A percentile compares a stretch with the other conserved stretches of the same genome.
Evolutionary conservation across 179 eudicot genomes (phyloP).

Genomic region (Silene vulgaris): DNA sequence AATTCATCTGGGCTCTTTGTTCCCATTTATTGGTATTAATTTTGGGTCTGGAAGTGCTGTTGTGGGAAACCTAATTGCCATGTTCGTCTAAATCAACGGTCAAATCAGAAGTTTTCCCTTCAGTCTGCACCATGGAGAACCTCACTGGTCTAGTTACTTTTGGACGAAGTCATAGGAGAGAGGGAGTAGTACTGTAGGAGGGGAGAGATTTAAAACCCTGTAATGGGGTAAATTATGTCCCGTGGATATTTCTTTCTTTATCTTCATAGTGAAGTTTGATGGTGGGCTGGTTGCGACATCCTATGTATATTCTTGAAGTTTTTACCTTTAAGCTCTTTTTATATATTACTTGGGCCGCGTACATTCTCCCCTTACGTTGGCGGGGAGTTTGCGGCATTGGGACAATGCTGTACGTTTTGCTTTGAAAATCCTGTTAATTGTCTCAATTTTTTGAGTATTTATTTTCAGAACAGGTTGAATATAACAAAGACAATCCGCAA

Average conservation of each 20-base stretch:
- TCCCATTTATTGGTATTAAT: background rate
- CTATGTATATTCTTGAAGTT: background rate
- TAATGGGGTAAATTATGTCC: background rate
- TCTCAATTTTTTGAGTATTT: conserved; percentile 28
- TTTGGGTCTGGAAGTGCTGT: background rate
- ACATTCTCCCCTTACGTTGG: too few species aligned
- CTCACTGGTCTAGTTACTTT: too few species aligned
- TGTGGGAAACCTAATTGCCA: background rate
- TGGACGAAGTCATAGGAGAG: too few species aligned
- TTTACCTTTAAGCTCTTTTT: background rate
- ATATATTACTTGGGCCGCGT: background rate
- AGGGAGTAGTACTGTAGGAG: too few species aligned
- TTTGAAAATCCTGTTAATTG: background rate
- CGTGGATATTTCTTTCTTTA: background rate
- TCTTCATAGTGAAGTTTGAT: background rate
- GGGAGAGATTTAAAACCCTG: background rate
- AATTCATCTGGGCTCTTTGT: background rate
- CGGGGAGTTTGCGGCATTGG: background rate
- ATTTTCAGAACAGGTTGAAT: conserved; percentile 94
- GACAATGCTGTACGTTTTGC: background rate
- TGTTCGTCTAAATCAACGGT: too few species aligned
- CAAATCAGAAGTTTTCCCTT: too few species aligned
- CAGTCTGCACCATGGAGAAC: too few species aligned
- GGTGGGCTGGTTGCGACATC: background rate
- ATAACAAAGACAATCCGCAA: conserved; percentile 87